These are phyloP conservation scores for Phytophthora hibernalis DNA, from an alignment of 352 stramenopile species.

Conservation along the genomic window DNA sequence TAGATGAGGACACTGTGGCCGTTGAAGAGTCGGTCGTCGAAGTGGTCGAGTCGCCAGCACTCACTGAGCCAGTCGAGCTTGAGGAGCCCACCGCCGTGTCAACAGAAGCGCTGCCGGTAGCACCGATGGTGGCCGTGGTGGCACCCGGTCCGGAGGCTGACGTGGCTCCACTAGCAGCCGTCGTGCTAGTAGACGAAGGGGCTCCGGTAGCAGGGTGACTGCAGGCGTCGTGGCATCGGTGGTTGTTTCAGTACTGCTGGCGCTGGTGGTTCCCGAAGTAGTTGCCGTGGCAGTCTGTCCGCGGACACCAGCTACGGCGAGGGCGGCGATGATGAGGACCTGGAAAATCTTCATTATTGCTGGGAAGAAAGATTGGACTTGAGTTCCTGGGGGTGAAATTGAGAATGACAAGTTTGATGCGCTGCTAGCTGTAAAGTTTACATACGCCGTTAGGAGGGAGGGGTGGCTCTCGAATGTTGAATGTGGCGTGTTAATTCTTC, in stretches of 20 bases:
- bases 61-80: not conserved
- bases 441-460: constrained; percentile 3
- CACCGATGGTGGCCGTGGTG: not conserved
- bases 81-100: constrained; percentile 16
- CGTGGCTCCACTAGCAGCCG: no score
- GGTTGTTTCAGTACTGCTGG: not conserved
- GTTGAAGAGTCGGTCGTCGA: constrained; percentile 14
- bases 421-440: not conserved
- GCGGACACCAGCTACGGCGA: constrained; percentile 29
- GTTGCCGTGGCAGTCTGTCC: constrained; percentile 20
- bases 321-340: constrained; percentile 31
- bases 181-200: no score
- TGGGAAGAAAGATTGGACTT: constrained; percentile 10
- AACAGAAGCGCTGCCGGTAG: not conserved
- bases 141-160: not conserved
- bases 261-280: not conserved
- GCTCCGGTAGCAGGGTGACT: not conserved
- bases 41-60: constrained; percentile 4
- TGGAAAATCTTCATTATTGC: constrained; percentile 43
- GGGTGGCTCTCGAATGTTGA: not conserved
- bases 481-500: no score
- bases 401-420: constrained; percentile 10
- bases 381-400: constrained; percentile 22
- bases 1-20: constrained; percentile 13
- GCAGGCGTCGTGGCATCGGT: not conserved